phyloP scores from a whole-genome alignment of 2,329 filamentous ascomycete species.

The Fusarium clavum region DNA sequence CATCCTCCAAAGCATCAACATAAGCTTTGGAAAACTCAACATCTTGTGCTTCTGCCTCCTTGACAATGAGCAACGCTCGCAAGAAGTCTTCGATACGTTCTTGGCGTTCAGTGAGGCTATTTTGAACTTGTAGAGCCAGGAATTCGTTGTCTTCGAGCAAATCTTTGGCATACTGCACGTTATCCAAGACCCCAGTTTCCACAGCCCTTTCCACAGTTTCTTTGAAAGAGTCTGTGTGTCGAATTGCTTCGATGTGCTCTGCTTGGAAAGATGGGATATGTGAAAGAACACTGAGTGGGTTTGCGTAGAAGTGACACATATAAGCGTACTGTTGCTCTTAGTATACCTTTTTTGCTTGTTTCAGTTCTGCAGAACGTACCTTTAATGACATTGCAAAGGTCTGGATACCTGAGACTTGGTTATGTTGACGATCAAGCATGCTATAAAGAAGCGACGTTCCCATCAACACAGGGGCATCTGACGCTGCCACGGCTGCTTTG shows the following conservation, averaged over 20 bases:
- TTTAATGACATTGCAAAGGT: constrained; percentile 77
- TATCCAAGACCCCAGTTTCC: constrained; percentile 54
- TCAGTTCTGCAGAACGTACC: constrained; percentile 53
- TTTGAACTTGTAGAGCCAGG: constrained; percentile 60
- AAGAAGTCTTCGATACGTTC: constrained; percentile 59
- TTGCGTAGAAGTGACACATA: constrained; percentile 88
- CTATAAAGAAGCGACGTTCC: constrained; percentile 71
- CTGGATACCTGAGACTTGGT: constrained; percentile 81
- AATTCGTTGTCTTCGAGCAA: constrained; percentile 71
- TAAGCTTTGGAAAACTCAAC: constrained; percentile 68
- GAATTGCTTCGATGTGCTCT: constrained; percentile 74
- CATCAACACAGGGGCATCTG: constrained; percentile 68
- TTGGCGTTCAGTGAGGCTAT: constrained; percentile 49
- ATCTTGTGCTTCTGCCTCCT: constrained; percentile 52
- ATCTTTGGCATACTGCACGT: constrained; percentile 57
- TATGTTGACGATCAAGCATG: constrained; percentile 77
- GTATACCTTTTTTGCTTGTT: not conserved
- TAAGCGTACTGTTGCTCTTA: constrained; percentile 73
- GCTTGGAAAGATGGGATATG: constrained; percentile 58
- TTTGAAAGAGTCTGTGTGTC: constrained; percentile 77
- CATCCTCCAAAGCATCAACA: constrained; percentile 68
- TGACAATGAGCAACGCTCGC: constrained; percentile 61
- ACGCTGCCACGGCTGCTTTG: constrained; percentile 69
- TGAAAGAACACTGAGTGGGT: constrained; percentile 75
- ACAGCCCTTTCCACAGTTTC: constrained; percentile 62